Evolutionary conservation across 208 protist species (phyloP), one percentile per base, ranked within the genome.

Genomic region (Kentomonas sorsogonicus): DNA sequence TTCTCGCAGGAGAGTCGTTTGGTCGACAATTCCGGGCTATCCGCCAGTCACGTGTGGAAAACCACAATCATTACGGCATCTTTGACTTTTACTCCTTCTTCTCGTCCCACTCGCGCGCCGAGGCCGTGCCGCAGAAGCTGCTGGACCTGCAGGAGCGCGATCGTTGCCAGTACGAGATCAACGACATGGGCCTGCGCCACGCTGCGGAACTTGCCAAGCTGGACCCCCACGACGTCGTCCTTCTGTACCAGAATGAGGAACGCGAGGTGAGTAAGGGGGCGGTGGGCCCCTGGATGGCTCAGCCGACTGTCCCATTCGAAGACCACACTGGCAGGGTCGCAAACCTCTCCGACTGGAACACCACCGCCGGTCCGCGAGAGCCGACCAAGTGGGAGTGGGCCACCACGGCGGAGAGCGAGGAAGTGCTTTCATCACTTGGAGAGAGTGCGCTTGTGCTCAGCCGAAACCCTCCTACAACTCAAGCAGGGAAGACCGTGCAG

Each of bases 61-160:
- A n/a, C n/a, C n/a, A n/a, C n/a, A n/a, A n/a, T n/a, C n/a, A n/a
- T 20, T 44, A 52, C 1, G 55, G 61, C 10, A 41, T 53, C 11
- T 85, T 89, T 61, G 54, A 77, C 51, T 80, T 85, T 53, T 34
- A 23, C 9, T n/a, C 40, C 9, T 89, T 78, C 57, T 89, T 89
- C 61, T 1, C 23, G 0, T 68, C 51, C n/a, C 27, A 41, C 29
- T n/a, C n/a, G n/a, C n/a, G n/a, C n/a, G n/a, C n/a, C n/a, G n/a
- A n/a, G n/a, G 53, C 60, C 25, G 60, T 83, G 20, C 81, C 81
- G 13, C 72, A 75, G 53, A 60, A 69, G 34, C 29, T 89, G 16
- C 46, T 79, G 29, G 81, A 89, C 27, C 39, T 77, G 9, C 81
- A 89, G 56, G 81, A 89, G 69, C 66, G 67, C 2, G 77, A 89